Base-by-base conservation (phyloP, 805 yeast species). In the Jamesozyma gamospora region DNA sequence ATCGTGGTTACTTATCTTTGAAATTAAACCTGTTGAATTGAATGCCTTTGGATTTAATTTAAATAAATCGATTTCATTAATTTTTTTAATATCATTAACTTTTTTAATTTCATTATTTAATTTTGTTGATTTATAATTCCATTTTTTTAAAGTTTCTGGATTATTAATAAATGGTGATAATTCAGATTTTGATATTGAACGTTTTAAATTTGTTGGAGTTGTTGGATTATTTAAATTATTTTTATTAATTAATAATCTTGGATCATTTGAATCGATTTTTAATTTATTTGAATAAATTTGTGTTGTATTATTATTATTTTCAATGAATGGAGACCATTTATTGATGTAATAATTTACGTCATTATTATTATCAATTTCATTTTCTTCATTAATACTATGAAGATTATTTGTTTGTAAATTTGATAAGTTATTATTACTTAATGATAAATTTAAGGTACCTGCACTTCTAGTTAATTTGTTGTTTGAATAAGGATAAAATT, bases 1-100 rank as follows among this genome's bases (percentile, higher is more conserved):
- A 92, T 79, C 86, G 97, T 79, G 99, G 94, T 71, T 98, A 92
- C 81, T 90, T 34, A 52, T 42, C 36, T 61, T 61, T 7, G 65
- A 61, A 4, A 48, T 39, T 37, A 60, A 45, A 6, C 60, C 63
- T 7, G 43, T 39, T 14, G 56, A 43, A 24, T 47, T 43, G 33
- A 60, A 58, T 16, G 54, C 58, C 10, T 47, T 34, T 15, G 46
- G 59, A 32, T 55, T 56, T 2, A 60, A 60, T 25, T 36, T 39
- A 3, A 35, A 35, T n/a, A 40, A 34, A 21, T 42, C 26, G 9
- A 35, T 38, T 13, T 26, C 31, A n/a, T 39, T 33, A 34, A 36
- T 41, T 28, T 18, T 10, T 15, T 10, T 13, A 34, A 36, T 32
- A 39, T 26, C 12, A 36, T 42, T 19, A 41, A 41, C 3, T 42